Base-by-base conservation (phyloP, 176 grass and related monocot genomes). In the Ensete glaucum region DNA sequence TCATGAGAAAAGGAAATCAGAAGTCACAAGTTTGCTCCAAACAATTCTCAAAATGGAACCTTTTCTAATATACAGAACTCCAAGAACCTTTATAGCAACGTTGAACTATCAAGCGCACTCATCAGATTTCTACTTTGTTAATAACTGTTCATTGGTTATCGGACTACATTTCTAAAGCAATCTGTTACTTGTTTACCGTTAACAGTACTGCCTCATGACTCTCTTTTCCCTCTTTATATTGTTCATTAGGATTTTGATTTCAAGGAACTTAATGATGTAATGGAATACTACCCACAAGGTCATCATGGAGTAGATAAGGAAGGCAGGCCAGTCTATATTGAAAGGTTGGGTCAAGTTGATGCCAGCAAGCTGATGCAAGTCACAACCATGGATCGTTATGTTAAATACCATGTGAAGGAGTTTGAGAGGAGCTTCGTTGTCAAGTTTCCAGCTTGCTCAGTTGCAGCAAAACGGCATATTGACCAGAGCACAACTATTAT, bases 401-500 rank as follows among this genome's bases (percentile, higher is more conserved):
- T 99, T 54, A 85, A 73, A 76, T 99, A 99, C 81, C 95, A 99
- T 27, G 90, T 99, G 27, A 87, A 87, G 78, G 95, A 94, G 88
- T 99, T 99, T 23, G 90, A 99, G 81, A 81, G 95, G 55, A 87
- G 86, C n/a, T 99, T 99, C 29, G 88, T 82, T 6, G 54, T 94
- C 82, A 99, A 99, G 86, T 99, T 99, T 73, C 95, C 95, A 4
- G 88, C 95, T 0, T 99, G 95, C 81, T 94, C 95, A 64, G 89
- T 99, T 56, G 78, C 90, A 15, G 86, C 78, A 3, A 99, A 91
- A 83, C 77, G 79, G 9, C 95, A 99, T 49, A 76, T 99, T 62
- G 95, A 99, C 65, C 95, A 99, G 85, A 99, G 95, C 84, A 93
- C 90, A 70, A 99, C 90, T 72, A 99, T 99, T 83, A 86, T 99